Evolutionary conservation across 208 protist species (phyloP), one percentile per base, ranked within the genome.

Genomic region (Leishmania aethiopica): DNA sequence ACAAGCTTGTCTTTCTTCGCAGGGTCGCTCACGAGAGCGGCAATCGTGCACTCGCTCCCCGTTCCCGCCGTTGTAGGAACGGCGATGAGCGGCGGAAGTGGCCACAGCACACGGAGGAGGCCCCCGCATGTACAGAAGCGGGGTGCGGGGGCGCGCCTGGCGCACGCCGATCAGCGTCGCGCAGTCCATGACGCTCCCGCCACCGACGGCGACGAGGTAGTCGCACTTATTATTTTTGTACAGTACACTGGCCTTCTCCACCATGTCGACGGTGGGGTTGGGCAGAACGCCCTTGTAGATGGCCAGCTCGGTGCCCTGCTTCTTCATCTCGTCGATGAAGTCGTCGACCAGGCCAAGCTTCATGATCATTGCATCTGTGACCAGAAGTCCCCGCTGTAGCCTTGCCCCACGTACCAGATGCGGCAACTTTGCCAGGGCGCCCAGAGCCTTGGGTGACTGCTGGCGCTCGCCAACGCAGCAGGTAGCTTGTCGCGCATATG

Each of bases 1-100:
- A 90, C 84, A 76, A 93, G 92, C 82, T 96, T 96, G 76, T 94
- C 88, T 49, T 87, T 80, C 37, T 64, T 80, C 49, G 77, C 77
- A 35, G 81, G 35, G 57, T 90, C 87, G 15, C 88, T 84, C 10
- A 98, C 85, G 47, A 98, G 93, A 17, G 93, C 83, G 42, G 95
- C 94, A 37, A 94, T 86, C 10, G 96, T 98, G 74, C 92, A 92
- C 88, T 98, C 96, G 40, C 91, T 96, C 72, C 94, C 96, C 17
- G 94, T 98, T 60, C 94, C 96, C 32, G 93, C 90, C 25, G 96
- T 97, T 2, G 96, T 98, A 2, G 96, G 94, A 3, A 98, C 88
- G 37, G 87, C 89, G 47, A 96, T 78, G 40, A 95, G 82, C 6
- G 84, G 87, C 45, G 90, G 91, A 80, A 92, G 74, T 74, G 75